Percentiles rank a stretch among this genome's conserved stretches.
These are phyloP conservation scores for Colletotrichum tropicale DNA, from an alignment of 2,329 filamentous ascomycete genomes.

Conservation along the genomic window DNA sequence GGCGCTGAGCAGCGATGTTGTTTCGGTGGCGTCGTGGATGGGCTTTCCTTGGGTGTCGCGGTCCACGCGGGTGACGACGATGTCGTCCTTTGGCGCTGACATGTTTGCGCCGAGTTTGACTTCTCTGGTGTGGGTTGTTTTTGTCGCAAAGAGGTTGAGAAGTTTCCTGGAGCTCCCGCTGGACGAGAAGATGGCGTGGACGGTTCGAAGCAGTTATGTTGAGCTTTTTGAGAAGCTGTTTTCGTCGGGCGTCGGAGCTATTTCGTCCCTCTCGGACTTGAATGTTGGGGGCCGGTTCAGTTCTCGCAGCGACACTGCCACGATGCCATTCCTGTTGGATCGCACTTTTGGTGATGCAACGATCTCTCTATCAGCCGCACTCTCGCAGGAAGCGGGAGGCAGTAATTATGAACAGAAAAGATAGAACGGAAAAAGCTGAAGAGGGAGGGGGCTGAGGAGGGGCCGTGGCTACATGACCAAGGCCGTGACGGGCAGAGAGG, in stretches of 20 bases:
- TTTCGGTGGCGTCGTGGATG: constrained; percentile 33
- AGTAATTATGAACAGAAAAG: not conserved
- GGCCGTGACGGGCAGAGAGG: not conserved
- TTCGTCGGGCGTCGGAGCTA: not conserved
- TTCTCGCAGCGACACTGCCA: not conserved
- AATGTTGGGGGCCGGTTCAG: not conserved
- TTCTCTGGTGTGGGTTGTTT: not conserved
- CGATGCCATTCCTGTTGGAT: constrained; percentile 14
- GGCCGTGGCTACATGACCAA: not conserved
- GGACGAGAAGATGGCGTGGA: not conserved
- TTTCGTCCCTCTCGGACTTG: not conserved
- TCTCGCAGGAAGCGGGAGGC: not conserved
- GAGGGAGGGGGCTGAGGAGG: not conserved
- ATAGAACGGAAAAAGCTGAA: not conserved
- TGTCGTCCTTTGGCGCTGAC: constrained; percentile 13
- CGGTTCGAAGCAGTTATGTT: not conserved
- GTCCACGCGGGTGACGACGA: constrained; percentile 16
- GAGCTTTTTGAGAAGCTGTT: not conserved
- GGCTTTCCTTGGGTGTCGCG: not conserved
- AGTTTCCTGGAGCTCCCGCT: not conserved
- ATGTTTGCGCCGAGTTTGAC: not conserved
- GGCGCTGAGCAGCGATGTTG: constrained; percentile 41
- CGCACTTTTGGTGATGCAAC: not conserved
- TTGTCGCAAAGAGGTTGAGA: not conserved
- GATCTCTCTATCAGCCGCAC: not conserved